Percentiles rank a stretch among this genome's conserved stretches.
Evolutionary conservation across 2,329 filamentous ascomycete species (phyloP).

Genomic region (Myriosclerotinia curreyana): DNA sequence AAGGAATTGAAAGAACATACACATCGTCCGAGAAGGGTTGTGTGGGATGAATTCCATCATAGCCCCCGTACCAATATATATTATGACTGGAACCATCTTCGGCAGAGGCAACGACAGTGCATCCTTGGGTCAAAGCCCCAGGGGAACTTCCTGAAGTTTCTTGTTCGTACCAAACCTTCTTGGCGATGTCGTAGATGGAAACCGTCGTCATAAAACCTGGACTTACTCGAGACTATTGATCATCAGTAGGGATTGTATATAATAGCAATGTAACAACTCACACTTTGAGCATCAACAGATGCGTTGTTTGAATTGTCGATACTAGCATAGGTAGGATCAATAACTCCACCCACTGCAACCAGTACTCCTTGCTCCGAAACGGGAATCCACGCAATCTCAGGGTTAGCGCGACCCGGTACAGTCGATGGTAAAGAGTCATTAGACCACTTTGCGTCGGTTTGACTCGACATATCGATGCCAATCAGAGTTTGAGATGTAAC

Average conservation of each 20-base stretch:
- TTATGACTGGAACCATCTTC: conserved; percentile 73
- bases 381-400: conserved; percentile 72
- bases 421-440: conserved; percentile 52
- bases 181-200: conserved; percentile 72
- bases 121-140: conserved; percentile 66
- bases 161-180: conserved; percentile 69
- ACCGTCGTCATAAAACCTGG: conserved; percentile 67
- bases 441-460: conserved; percentile 51
- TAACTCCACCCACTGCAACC: conserved; percentile 73
- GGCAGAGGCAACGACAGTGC: conserved; percentile 65
- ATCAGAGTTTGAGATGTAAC: conserved; percentile 56
- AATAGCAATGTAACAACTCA: conserved; percentile 32
- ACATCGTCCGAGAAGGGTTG: conserved; percentile 64
- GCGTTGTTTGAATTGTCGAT: conserved; percentile 32
- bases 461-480: conserved; percentile 55
- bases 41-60: conserved; percentile 49
- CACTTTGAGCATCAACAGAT: conserved; percentile 42
- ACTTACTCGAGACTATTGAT: conserved; percentile 57
- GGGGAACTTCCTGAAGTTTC: conserved; percentile 61
- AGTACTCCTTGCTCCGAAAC: conserved; percentile 74
- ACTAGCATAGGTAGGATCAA: conserved; percentile 51
- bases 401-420: conserved; percentile 56
- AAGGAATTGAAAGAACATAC: conserved; percentile 70
- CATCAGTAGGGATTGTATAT: neutral
- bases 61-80: conserved; percentile 76